Evolutionary conservation across 495 filamentous ascomycete species (phyloP).

Genomic region (Penicillium bialowiezense): DNA sequence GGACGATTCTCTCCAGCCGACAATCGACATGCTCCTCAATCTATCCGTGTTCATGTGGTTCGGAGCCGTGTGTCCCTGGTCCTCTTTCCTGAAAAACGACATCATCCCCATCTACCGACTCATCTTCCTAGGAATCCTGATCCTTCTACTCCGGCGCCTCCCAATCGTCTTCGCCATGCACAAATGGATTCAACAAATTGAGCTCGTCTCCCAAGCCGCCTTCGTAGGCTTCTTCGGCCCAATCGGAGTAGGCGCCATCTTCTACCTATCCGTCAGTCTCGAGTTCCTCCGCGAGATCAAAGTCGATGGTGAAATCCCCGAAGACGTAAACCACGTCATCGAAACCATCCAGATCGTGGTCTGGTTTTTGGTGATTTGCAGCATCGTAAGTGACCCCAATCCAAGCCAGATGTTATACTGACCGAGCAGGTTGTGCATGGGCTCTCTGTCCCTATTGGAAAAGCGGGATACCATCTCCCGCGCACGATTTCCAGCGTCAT

Average conservation of each 20-base stretch:
- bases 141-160: conserved; percentile 75
- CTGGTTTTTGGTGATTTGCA: conserved; percentile 85
- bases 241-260: conserved; percentile 89
- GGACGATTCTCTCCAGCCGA: conserved; percentile 87
- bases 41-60: conserved; percentile 89
- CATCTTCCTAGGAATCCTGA: conserved; percentile 73
- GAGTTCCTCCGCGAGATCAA: conserved; percentile 64
- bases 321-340: conserved; percentile 61
- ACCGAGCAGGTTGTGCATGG: conserved; percentile 73
- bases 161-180: conserved; percentile 74
- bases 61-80: conserved; percentile 85
- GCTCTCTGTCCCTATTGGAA: conserved; percentile 78
- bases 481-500: conserved; percentile 66
- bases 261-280: conserved; percentile 78
- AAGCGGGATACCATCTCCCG: conserved; percentile 76
- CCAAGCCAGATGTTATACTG: not conserved
- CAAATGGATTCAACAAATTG: conserved; percentile 76
- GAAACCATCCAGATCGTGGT: conserved; percentile 70
- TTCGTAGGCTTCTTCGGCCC: conserved; percentile 95
- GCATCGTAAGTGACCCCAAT: conserved; percentile 62
- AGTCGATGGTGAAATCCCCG: conserved; percentile 57
- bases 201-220: conserved; percentile 66
- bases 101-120: conserved; percentile 77
- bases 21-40: conserved; percentile 86
- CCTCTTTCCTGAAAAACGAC: conserved; percentile 60